Evolutionary conservation across 345 rosid genomes (phyloP), one percentile per base, ranked within the genome.

Genomic region (Euphorbia tirucalli): DNA sequence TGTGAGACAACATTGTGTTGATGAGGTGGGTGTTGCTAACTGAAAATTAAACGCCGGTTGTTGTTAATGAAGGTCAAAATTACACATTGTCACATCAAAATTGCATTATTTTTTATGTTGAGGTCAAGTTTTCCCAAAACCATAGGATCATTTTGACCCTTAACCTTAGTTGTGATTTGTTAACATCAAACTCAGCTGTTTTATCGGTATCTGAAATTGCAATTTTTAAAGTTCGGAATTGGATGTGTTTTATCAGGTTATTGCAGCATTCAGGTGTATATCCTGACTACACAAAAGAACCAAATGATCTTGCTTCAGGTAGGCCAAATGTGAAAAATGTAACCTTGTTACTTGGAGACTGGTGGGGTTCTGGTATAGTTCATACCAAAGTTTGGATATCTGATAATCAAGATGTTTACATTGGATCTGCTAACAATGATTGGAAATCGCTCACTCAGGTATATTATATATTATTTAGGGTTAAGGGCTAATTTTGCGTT

Each of bases 391-490:
- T 91, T 75, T 93, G 97, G 98, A 89, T 91, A 68, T 88, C 93
- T 0, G 92, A 93, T 85, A 52, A 44, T 39, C 80, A 81, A 11
- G 88, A 93, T 69, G 89, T 88, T 9, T 93, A 93, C 72, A 93
- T 93, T 64, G 93, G 97, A 43, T 91, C 97, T 66, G 98, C 98
- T 1, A 90, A 93, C 78, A 90, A 89, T 81, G 98, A 90, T 65
- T 90, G 97, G 98, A 93, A 93, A 77, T 89, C 98, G 81, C 90
- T 90, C 63, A 89, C 93, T 74, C 98, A 88, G 96, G 98, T 90
- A 76, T 58, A 15, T 16, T 46, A 13, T 46, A 15, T 46, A 13
- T 46, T 46, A 11, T 15, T 46, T 46, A 13, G 16, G 14, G 7
- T 6, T 46, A 46, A 46, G 19, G 19, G 14, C 19, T 16, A 46